Evolutionary conservation across 306 rosid species (phyloP), one percentile per base, ranked within the genome.

Genomic region (Cucumis melo): DNA sequence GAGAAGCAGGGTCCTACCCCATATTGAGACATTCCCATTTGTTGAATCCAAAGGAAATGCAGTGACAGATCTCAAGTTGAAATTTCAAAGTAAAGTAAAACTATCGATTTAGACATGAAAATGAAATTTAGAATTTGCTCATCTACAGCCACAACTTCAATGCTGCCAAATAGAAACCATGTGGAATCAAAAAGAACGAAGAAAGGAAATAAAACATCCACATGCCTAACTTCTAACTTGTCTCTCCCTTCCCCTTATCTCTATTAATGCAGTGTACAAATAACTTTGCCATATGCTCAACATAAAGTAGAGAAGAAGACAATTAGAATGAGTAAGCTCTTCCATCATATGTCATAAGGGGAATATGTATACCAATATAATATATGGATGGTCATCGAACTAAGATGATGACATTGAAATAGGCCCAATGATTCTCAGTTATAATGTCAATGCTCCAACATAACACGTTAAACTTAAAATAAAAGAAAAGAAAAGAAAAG

Each of bases 81-180:
- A 71, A 48, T 14, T 2, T 23, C 38, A 23, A 13, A 44, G 46
- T 6, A 70, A 42, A 23, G 39, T 70, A 44, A 44, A 23, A 7
- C 41, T 71, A 8, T 23, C 27, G 76, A 20, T 8, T 21, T 48
- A 8, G 41, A 71, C 60, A 48, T 48, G 44, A 72, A 50, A 70
- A 70, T 44, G 39, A 70, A 15, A 46, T 44, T 20, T 23, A 14
- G 57, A 1, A 46, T 23, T 44, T 70, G 57, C 57, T 14, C 14
- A 70, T 14, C 75, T 44, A 70, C 21, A 44, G 75, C 75, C 57
- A 42, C 58, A 44, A 72, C 76, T 27, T 72, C 60, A 72, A 72
- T 24, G 76, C 42, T 50, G 41, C 76, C 42, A 23, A 50, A 27
- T 72, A 48, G 42, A 72, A 15, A 50, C 76, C 58, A 72, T 48